These are phyloP conservation scores for Phycomyces nitens DNA, from an alignment of 192 early-diverging fungal species.

Conservation along the genomic window DNA sequence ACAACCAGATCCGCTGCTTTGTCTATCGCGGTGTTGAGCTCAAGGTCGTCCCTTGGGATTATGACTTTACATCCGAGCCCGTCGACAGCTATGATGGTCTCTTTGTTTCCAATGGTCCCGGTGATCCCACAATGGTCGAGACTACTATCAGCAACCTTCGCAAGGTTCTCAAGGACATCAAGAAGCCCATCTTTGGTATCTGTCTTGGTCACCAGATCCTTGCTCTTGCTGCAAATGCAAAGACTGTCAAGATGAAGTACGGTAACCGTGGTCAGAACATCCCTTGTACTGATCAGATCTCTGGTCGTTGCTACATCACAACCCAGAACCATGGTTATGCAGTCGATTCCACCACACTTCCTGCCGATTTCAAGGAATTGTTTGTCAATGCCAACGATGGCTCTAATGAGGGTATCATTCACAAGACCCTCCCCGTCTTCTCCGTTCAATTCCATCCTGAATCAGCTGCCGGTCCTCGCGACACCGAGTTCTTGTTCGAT, in stretches of 20 bases:
- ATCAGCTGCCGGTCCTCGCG: conserved; percentile 91
- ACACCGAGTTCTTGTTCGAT: conserved; percentile 97
- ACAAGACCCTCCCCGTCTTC: conserved; percentile 88
- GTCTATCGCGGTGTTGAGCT: conserved; percentile 92
- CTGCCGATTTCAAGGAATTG: conserved; percentile 74
- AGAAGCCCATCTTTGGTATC: conserved; percentile 97
- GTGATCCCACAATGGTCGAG: conserved; percentile 86
- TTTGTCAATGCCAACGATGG: conserved; percentile 99
- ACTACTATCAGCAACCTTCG: conserved; percentile 75
- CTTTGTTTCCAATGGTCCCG: conserved; percentile 93
- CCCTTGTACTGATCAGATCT: conserved; percentile 94
- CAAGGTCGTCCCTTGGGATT: conserved; percentile 95
- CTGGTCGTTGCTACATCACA: conserved; percentile 96
- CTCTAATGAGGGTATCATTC: conserved; percentile 97
- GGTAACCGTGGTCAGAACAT: conserved; percentile 99
- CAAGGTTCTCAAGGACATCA: conserved; percentile 59
- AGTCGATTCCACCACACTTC: conserved; percentile 80
- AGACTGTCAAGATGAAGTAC: conserved; percentile 95
- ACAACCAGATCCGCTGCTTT: conserved; percentile 98
- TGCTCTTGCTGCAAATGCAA: conserved; percentile 89
- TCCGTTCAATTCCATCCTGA: conserved; percentile 99
- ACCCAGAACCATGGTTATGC: conserved; percentile 99
- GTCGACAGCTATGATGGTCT: conserved; percentile 78
- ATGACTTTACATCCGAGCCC: conserved; percentile 79
- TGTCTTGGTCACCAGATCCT: conserved; percentile 98